Evolutionary conservation across 257 asterid species (phyloP).

Genomic region (Paraleonurus japonicus): DNA sequence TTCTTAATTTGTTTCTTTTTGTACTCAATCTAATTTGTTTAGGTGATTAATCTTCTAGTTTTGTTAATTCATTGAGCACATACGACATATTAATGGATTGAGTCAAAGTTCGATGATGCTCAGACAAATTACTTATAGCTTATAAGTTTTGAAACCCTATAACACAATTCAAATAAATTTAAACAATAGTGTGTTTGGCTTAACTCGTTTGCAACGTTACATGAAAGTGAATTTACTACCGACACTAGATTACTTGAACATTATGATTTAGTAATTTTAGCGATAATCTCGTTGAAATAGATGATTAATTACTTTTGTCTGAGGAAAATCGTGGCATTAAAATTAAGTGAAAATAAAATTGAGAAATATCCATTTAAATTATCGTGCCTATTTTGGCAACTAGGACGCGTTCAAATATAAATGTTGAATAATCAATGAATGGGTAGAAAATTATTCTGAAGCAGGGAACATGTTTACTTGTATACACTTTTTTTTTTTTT

Average conservation of each 20-base stretch:
- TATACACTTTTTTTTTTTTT: background rate
- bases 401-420: background rate
- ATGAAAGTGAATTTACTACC: too few relatives aligned
- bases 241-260: too few relatives aligned
- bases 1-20: background rate
- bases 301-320: background rate
- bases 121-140: too few relatives aligned
- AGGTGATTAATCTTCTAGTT: background rate
- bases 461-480: background rate
- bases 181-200: too few relatives aligned
- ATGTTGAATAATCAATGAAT: conserved; percentile 5
- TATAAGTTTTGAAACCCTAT: too few relatives aligned
- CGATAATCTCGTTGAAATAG: background rate
- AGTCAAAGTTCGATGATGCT: too few relatives aligned
- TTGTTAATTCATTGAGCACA: background rate
- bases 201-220: too few relatives aligned
- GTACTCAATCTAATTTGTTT: background rate
- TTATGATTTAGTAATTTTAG: background rate
- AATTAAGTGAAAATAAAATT: background rate
- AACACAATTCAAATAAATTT: too few relatives aligned
- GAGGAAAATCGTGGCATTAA: background rate
- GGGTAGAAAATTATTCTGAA: background rate
- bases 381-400: background rate
- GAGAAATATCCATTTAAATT: background rate
- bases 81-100: too few relatives aligned